Evolutionary conservation across 805 yeast species (phyloP).

Genomic region (Ascoidea rubescens): DNA sequence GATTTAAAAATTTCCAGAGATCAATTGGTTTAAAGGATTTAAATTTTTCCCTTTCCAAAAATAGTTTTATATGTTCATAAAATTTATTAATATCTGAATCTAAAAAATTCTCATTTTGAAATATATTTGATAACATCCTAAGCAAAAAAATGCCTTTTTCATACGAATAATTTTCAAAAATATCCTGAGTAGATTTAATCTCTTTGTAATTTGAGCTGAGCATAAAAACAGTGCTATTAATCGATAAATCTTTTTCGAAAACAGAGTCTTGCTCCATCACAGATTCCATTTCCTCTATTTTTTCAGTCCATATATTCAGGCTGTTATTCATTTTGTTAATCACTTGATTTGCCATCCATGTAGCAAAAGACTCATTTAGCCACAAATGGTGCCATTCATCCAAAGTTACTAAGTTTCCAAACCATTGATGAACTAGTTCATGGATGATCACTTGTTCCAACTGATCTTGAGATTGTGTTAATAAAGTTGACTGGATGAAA

Average conservation of each 20-base stretch:
- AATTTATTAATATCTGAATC: conserved; percentile 19
- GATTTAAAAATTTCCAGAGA: conserved; percentile 33
- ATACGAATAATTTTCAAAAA: conserved; percentile 37
- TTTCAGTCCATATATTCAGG: conserved; percentile 19
- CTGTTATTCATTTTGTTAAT: conserved; percentile 15
- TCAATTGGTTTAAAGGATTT: conserved; percentile 34
- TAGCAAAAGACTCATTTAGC: conserved; percentile 72
- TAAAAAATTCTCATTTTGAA: conserved; percentile 19
- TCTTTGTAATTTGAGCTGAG: conserved; percentile 4
- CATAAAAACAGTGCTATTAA: conserved; percentile 17
- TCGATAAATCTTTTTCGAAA: conserved; percentile 6
- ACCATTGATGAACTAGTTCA: conserved; percentile 70
- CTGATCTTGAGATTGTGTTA: conserved; percentile 22
- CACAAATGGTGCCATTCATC: conserved; percentile 58
- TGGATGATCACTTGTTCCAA: conserved; percentile 49
- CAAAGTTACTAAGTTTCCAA: conserved; percentile 56
- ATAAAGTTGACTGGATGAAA: conserved; percentile 36
- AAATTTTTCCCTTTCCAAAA: conserved; percentile 21
- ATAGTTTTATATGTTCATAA: conserved; percentile 22
- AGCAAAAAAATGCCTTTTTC: conserved; percentile 46
- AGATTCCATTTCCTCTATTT: conserved; percentile 18
- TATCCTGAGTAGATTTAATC: conserved; percentile 26
- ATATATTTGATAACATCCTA: conserved; percentile 34
- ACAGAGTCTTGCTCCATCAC: conserved; percentile 24
- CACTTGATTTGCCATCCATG: conserved; percentile 46